Evolutionary conservation across 768 basidiomycete species (phyloP), one percentile per base, ranked within the genome.

Genomic region (Termitomyces eurrhizus): DNA sequence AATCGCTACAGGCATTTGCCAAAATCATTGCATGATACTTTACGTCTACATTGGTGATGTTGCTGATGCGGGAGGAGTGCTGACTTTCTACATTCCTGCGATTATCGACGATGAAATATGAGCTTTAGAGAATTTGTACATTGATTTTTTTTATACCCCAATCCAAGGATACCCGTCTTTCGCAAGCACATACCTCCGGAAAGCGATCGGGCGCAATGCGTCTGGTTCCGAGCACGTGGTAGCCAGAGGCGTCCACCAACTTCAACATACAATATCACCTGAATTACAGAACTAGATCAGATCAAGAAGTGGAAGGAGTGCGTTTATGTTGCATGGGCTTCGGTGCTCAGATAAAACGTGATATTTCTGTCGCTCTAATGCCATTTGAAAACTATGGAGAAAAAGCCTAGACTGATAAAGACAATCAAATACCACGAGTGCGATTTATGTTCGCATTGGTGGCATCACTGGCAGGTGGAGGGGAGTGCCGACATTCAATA

Each of bases 1-100:
- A n/a, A 50, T 32, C 41, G 56, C 16, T 36, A 0, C 67, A 95
- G 92, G 89, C 68, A 80, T 95, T 53, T 95, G 93, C 68, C 85
- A 87, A 64, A 80, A 85, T 60, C 89, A 93, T 63, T 94, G 92
- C 68, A 79, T 91, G 60, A 94, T 95, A 65, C 80, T 94, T 54
- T 95, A 94, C 64, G 92, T 94, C 57, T 95, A 94, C 68, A 88
- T 94, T 48, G 93, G 93, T 11, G 87, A 92, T 36, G 80, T 87
- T 12, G 83, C 83, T 5, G 86, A 91, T 58, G 84, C 88, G 0
- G 90, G 92, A 49, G 93, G 92, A 2, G 90, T 95, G 45, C 77
- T 95, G 63, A 95, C 93, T 2, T 94, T 90, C 69, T 95, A 93
- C 68, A 86, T 95, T 55, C 93, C 93, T 46, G 89, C 88, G 1